Conservation (phyloP, 2,329 filamentous ascomycete species). For the Pseudopyrenochaeta lycopersici region DNA sequence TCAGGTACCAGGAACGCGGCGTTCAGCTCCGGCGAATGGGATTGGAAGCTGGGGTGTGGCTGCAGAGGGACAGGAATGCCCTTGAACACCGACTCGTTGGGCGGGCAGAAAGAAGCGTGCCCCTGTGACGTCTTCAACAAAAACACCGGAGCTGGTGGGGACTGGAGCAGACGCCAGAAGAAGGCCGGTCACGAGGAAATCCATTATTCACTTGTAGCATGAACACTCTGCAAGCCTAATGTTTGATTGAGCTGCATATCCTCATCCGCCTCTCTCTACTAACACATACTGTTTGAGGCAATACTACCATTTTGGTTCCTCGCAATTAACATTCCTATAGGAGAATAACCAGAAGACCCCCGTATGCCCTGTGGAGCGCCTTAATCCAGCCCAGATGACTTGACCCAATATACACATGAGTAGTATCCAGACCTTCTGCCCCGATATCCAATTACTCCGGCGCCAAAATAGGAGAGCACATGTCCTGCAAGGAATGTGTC, state of each 20-base stretch:
- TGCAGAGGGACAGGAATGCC: not conserved
- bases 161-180: too few relatives aligned
- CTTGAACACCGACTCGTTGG: not conserved
- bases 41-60: not conserved
- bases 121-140: not conserved
- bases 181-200: too few relatives aligned
- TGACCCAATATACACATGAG: constrained; percentile 29
- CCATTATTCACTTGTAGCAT: too few relatives aligned
- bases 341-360: not conserved
- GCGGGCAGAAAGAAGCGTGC: not conserved
- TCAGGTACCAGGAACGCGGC: not conserved
- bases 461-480: constrained; percentile 24
- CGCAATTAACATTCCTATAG: constrained; percentile 13
- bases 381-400: constrained; percentile 11
- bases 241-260: constrained; percentile 21
- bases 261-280: constrained; percentile 1
- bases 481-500: constrained; percentile 13
- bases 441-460: constrained; percentile 21
- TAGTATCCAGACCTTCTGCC: constrained; percentile 35
- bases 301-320: constrained; percentile 7
- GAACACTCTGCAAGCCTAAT: not conserved
- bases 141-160: too few relatives aligned
- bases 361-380: constrained; percentile 12
- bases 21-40: not conserved
- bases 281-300: constrained; percentile 12